phyloP scores from a whole-genome alignment of 768 basidiomycete genomes.

The Leucosporidium scottii region DNA sequence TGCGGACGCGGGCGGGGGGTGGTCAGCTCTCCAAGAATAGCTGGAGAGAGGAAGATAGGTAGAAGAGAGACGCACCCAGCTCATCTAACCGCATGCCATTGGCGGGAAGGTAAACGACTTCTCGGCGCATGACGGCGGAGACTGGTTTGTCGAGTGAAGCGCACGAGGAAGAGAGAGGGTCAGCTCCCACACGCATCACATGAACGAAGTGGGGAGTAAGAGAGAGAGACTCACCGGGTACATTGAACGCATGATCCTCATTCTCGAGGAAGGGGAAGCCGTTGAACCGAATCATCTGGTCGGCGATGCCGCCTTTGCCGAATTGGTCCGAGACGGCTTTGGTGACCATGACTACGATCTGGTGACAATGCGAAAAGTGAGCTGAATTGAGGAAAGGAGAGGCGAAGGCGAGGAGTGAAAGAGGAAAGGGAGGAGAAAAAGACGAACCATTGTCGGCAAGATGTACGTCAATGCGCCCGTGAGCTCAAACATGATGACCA shows the following conservation, averaged over 20 bases:
- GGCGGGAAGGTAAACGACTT: constrained; percentile 64
- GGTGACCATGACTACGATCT: constrained; percentile 94
- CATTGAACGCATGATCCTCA: constrained; percentile 84
- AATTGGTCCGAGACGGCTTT: constrained; percentile 95
- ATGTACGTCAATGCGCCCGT: constrained; percentile 97
- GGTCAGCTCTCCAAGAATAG: too few relatives aligned
- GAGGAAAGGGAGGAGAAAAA: background rate
- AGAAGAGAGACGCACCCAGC: constrained; percentile 55
- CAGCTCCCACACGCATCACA: background rate
- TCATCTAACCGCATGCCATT: constrained; percentile 68
- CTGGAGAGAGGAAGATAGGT: background rate
- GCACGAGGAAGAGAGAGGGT: too few relatives aligned
- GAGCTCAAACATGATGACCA: constrained; percentile 98
- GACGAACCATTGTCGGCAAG: constrained; percentile 85
- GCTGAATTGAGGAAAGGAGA: background rate
- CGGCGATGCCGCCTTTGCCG: constrained; percentile 88
- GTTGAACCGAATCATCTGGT: constrained; percentile 94
- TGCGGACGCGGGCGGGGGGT: too few relatives aligned
- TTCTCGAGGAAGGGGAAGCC: constrained; percentile 96
- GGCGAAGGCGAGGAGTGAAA: background rate
- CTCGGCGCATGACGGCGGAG: constrained; percentile 79
- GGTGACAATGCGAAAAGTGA: background rate
- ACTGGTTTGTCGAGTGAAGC: constrained; percentile 40
- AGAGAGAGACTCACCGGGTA: constrained; percentile 58
- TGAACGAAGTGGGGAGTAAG: too few relatives aligned